These are phyloP conservation scores for Penstemon eatonii DNA, from an alignment of 257 asterid species.

Conservation along the genomic window DNA sequence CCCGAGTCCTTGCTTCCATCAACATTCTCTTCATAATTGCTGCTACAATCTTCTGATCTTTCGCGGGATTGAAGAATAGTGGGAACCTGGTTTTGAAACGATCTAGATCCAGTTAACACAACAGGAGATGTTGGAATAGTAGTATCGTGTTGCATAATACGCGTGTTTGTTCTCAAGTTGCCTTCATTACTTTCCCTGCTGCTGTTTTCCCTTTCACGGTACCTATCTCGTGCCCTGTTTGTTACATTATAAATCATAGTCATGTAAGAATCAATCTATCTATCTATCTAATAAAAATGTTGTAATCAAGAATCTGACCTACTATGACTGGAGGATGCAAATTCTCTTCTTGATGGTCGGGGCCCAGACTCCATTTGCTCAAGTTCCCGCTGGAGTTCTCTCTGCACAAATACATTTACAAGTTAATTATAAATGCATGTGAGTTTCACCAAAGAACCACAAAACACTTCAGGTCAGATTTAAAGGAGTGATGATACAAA, in stretches of 20 bases:
- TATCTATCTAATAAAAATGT: background rate
- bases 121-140: conserved; percentile 42
- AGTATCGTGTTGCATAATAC: conserved; percentile 46
- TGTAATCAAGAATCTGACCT: conserved; percentile 47
- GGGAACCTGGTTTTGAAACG: conserved; percentile 70
- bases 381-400: conserved; percentile 93
- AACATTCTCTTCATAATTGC: conserved; percentile 76
- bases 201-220: conserved; percentile 82
- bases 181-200: conserved; percentile 62
- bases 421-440: conserved; percentile 12
- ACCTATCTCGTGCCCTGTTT: conserved; percentile 68
- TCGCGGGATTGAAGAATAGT: conserved; percentile 80
- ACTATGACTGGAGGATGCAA: conserved; percentile 67
- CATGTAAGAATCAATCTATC: too few species aligned
- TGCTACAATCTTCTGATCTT: conserved; percentile 74
- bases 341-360: conserved; percentile 77
- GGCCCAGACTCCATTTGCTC: conserved; percentile 92
- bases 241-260: background rate
- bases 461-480: conserved; percentile 7
- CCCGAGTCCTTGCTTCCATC: conserved; percentile 83
- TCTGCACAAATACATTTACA: conserved; percentile 44
- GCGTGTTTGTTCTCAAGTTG: conserved; percentile 53
- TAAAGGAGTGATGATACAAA: conserved; percentile 2
- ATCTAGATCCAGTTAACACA: conserved; percentile 56
- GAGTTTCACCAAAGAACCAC: conserved; percentile 4